A percentile compares a stretch with the other conserved stretches of the same genome.
These are phyloP conservation scores for Yamadazyma oceani DNA, from an alignment of 1,139 yeast species.

Conservation along the genomic window DNA sequence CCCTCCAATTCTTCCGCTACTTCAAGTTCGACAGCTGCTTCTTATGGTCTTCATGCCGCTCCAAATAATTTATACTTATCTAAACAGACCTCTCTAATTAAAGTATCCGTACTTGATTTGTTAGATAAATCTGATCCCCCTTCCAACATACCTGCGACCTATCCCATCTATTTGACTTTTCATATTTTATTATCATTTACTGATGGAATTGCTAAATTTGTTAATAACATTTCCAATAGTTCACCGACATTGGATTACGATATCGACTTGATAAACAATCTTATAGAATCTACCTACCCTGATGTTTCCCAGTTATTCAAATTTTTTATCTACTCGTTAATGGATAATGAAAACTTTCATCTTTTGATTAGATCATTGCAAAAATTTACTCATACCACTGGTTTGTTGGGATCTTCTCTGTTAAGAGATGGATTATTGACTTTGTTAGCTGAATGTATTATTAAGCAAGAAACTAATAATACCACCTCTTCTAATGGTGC, in stretches of 20 bases:
- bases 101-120: conserved; percentile 65
- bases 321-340: conserved; percentile 57
- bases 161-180: conserved; percentile 59
- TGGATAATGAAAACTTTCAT: conserved; percentile 70
- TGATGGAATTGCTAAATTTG: conserved; percentile 67
- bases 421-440: conserved; percentile 62
- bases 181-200: conserved; percentile 55
- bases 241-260: conserved; percentile 31
- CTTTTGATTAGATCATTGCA: conserved; percentile 69
- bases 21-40: neutral
- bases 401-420: conserved; percentile 57
- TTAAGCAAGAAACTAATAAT: conserved; percentile 7
- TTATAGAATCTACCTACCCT: conserved; percentile 46
- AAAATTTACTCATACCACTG: conserved; percentile 78
- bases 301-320: conserved; percentile 49
- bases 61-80: conserved; percentile 21
- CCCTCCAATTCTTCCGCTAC: neutral
- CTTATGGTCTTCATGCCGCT: too few relatives aligned
- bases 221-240: conserved; percentile 39
- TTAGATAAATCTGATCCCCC: conserved; percentile 76
- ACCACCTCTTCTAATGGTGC: neutral
- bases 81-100: conserved; percentile 33
- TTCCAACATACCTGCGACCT: conserved; percentile 60
- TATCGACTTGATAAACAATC: conserved; percentile 38
- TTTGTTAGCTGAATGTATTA: conserved; percentile 55